Base-by-base conservation (phyloP, 495 filamentous ascomycete species). In the Neurospora pannonica region DNA sequence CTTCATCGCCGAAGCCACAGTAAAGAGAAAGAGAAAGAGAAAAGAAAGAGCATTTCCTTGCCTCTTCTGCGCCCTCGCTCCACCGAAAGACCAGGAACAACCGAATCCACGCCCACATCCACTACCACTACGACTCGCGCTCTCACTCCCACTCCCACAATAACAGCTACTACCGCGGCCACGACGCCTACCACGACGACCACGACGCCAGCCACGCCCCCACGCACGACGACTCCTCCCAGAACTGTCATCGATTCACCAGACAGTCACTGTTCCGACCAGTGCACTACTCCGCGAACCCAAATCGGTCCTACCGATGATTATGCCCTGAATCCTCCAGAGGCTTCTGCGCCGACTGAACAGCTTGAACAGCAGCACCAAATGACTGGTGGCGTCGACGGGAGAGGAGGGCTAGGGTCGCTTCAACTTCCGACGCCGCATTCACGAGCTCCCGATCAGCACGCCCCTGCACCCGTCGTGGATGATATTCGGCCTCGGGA, bases 331-430 rank as follows among this genome's bases (percentile, higher is more conserved):
- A 73, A 69, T 60, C 31, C 70, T 70, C 62, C 70, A 28, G 38
- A 43, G 15, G 40, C 70, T 62, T 37, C 71, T 38, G 75, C 38
- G 70, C 70, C 72, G 46, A 71, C 69, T 42, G 38, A 67, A 67
- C 54, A 67, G 54, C 54, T 67, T 34, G 54, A 67, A 31, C 72
- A 67, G 19, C 60, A 75, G 69, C 28, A 74, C 74, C 78, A 80
- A 77, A 81, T 81, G 79, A 73, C 79, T 37, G 70, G 67, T 36
- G 76, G 74, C 38, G 21, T 72, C 54, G 71, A 72, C 38, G 70
- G 74, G 43, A 76, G 54, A 39, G 75, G 46, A 72, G 78, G 75
- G 74, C 73, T 74, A 70, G 73, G 73, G 67, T 70, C 77, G 72
- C 75, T 77, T 62, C 48, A 70, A 43, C 21, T 37, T 38, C 43